These are phyloP conservation scores for Datisca glomerata DNA, from an alignment of 306 rosid species.

Conservation along the genomic window DNA sequence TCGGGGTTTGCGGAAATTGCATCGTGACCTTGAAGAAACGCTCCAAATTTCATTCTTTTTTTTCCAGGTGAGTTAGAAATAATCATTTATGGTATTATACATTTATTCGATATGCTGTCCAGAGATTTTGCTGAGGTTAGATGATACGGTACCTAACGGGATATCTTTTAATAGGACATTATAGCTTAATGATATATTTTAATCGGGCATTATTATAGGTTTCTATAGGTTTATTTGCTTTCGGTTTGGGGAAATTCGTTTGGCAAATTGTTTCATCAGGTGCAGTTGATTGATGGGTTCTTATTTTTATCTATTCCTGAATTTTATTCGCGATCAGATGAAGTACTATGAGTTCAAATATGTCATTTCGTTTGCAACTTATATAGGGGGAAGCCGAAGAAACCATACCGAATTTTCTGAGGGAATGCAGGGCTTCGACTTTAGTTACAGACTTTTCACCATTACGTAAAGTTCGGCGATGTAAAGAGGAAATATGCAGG, in stretches of 20 bases:
- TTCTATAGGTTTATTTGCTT: background rate
- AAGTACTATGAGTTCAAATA: too few relatives aligned
- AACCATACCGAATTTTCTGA: constrained; percentile 53
- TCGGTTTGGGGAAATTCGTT: background rate
- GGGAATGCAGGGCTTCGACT: constrained; percentile 75
- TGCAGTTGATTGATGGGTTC: background rate
- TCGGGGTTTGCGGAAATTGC: constrained; percentile 54
- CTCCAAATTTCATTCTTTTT: constrained; percentile 67
- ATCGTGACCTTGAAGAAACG: constrained; percentile 26
- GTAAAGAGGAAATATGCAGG: constrained; percentile 66
- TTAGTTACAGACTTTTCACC: constrained; percentile 87
- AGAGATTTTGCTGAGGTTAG: too few relatives aligned
- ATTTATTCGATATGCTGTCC: background rate
- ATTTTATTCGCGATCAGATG: background rate
- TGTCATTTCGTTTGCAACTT: too few relatives aligned
- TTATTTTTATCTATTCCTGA: background rate
- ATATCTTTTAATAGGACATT: too few relatives aligned
- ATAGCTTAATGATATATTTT: too few relatives aligned
- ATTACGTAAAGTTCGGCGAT: constrained; percentile 46
- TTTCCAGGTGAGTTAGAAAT: constrained; percentile 33
- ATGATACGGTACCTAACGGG: too few relatives aligned
- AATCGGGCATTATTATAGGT: background rate
- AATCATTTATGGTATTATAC: background rate
- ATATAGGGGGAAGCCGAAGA: constrained; percentile 91
- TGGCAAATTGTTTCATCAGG: background rate